Base-by-base conservation (phyloP, 2,329 filamentous ascomycete genomes). In the Xylariaceae sp. region DNA sequence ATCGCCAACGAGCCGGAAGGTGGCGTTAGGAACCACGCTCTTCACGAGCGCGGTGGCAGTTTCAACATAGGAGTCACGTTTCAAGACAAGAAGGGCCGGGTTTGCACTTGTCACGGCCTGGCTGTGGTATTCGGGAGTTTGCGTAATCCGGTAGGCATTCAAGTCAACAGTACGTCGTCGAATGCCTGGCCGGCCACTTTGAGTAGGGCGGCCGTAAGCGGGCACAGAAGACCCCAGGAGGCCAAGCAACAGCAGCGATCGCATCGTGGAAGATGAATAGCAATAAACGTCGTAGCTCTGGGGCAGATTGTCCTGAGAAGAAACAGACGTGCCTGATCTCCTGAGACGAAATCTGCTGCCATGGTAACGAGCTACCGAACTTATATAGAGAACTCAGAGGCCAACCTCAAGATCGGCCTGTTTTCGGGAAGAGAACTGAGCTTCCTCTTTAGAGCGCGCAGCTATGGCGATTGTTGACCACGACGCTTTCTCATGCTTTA, bases 1-100 rank as follows among this genome's bases (percentile, higher is more conserved):
- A 62, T 84, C 81, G 0, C 74, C 64, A 0, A 78, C 76, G 6
- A 81, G 57, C 16, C 82, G 79, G 67, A 84, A 85, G 18, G 72
- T 67, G 3, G 69, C 70, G 13, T 64, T 62, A 1, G 75, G 74
- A 2, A 50, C 64, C 3, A 66, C 48, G 6, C 64, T 67, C 68
- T 77, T 75, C 30, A 80, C 70, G 27, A 78, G 62, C n/a, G 73
- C 73, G 3, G 67, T 75, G 2, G 78, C 78, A 11, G 75, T 73
- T 32, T 75, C 71, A 16, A 79, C 68, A 43, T 78, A 79, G 23
- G 66, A 66, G 7, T 61, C 70, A 29, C 70, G 67, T 52, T 66
- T 67, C 29, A 70, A 50, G 8, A 68, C 50, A 32, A 57, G 57
- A 7, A 71, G 37, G 4, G 62, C 57, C 13, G 59, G 48, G 55